Evolutionary conservation across 2,329 filamentous ascomycete genomes (phyloP).

Genomic region (Scytalidium sp.): DNA sequence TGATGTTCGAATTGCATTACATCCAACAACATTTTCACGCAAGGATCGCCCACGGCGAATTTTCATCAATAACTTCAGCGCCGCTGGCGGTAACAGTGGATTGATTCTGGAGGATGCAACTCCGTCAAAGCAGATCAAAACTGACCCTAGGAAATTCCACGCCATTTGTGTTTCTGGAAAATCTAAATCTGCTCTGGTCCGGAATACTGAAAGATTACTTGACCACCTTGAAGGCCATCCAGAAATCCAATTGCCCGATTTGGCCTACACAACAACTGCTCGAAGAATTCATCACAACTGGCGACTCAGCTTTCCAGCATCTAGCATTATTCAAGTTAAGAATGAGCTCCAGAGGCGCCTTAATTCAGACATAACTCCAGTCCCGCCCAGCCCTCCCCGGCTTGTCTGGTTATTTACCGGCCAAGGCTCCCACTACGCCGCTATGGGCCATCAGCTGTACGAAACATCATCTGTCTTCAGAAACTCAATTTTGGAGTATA

Average conservation of each 20-base stretch:
- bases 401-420: constrained; percentile 32
- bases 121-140: constrained; percentile 25
- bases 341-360: constrained; percentile 49
- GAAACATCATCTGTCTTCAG: constrained; percentile 34
- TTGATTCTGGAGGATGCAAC: constrained; percentile 28
- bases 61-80: constrained; percentile 51
- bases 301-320: constrained; percentile 47
- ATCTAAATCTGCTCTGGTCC: constrained; percentile 6
- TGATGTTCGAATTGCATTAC: constrained; percentile 25
- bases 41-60: constrained; percentile 30
- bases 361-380: constrained; percentile 33
- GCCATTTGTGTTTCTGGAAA: constrained; percentile 48
- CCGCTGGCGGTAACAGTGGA: constrained; percentile 29
- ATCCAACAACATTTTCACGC: not conserved
- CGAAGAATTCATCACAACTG: constrained; percentile 59
- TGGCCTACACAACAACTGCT: constrained; percentile 28
- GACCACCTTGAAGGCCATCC: constrained; percentile 5
- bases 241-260: constrained; percentile 17
- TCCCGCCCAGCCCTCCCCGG: constrained; percentile 23
- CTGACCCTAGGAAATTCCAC: constrained; percentile 42
- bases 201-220: constrained; percentile 6
- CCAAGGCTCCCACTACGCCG: constrained; percentile 43
- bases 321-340: constrained; percentile 39
- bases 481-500: constrained; percentile 18
- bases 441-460: constrained; percentile 21